Conservation (phyloP, 495 filamentous ascomycete species). For the Hyaloscypha variabilis region DNA sequence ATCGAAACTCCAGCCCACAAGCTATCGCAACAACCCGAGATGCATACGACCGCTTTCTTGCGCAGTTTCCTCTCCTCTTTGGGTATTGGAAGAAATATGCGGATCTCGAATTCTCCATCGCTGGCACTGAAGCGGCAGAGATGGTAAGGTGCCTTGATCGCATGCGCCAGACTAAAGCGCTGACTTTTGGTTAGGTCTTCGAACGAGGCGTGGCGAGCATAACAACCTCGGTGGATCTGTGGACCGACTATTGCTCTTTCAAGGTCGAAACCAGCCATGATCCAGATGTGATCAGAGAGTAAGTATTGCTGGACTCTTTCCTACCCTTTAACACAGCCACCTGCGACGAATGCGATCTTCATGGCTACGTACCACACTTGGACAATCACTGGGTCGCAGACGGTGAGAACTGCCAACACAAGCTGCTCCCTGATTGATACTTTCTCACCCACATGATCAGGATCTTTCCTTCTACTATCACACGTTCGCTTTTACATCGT, state of each 20-base stretch:
- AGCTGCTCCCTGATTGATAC: slow-evolving; percentile 33
- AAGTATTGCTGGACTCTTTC: slow-evolving; percentile 77
- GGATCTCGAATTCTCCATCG: slow-evolving; percentile 94
- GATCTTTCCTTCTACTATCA: slow-evolving; percentile 51
- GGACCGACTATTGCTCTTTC: slow-evolving; percentile 96
- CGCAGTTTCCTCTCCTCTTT: slow-evolving; percentile 94
- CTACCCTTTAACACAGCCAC: slow-evolving; percentile 60
- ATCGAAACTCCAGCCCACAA: slow-evolving; percentile 93
- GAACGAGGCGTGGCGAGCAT: slow-evolving; percentile 95
- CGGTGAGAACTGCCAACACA: slow-evolving; percentile 36
- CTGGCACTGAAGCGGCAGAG: slow-evolving; percentile 95
- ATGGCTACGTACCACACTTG: slow-evolving; percentile 18
- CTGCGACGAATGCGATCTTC: slow-evolving; percentile 36
- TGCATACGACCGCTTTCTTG: slow-evolving; percentile 89
- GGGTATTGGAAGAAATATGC: slow-evolving; percentile 99
- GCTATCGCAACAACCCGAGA: slow-evolving; percentile 83
- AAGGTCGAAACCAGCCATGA: slow-evolving; percentile 97
- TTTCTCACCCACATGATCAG: slow-evolving; percentile 63
- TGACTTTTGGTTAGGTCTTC: slow-evolving; percentile 65
- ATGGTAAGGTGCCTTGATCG: slow-evolving; percentile 64
- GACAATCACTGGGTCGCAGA: slow-evolving; percentile 33
- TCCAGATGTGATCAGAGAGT: slow-evolving; percentile 96
- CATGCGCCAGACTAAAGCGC: not conserved
- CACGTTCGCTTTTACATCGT: slow-evolving; percentile 36
- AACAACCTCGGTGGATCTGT: slow-evolving; percentile 89